Evolutionary conservation across 2,329 filamentous ascomycete genomes (phyloP).

Genomic region (Colletotrichum horii): DNA sequence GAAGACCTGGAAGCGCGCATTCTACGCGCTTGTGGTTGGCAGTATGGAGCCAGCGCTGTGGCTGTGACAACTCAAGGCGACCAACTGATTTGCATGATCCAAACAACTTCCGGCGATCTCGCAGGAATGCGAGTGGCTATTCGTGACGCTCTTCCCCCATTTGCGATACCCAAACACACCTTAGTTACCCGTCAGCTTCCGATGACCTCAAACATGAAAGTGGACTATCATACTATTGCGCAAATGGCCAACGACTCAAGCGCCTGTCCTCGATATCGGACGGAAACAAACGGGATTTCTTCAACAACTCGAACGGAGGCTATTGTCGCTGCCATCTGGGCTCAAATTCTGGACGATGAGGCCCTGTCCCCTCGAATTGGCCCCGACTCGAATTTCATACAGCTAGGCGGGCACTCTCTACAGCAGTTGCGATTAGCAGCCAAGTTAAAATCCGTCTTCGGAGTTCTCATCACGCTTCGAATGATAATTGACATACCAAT

Average conservation of each 20-base stretch:
- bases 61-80: constrained; percentile 29
- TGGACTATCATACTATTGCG: constrained; percentile 35
- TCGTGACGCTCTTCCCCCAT: constrained; percentile 23
- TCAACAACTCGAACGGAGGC: not conserved
- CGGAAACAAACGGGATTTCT: not conserved
- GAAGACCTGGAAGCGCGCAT: constrained; percentile 21
- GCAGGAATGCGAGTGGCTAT: constrained; percentile 4
- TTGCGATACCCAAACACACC: constrained; percentile 31
- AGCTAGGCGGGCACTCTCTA: constrained; percentile 33
- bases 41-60: constrained; percentile 17
- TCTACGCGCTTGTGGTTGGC: constrained; percentile 1
- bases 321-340: not conserved
- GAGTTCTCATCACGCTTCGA: constrained; percentile 12
- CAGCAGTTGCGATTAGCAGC: constrained; percentile 25
- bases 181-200: constrained; percentile 30
- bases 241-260: not conserved
- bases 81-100: constrained; percentile 31
- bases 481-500: constrained; percentile 21
- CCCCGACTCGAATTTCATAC: constrained; percentile 25
- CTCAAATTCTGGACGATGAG: constrained; percentile 17
- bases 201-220: constrained; percentile 32
- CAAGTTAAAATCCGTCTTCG: not conserved
- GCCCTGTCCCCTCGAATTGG: constrained; percentile 1
- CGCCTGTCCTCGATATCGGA: not conserved
- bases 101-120: constrained; percentile 23